These are phyloP conservation scores for Diplogelasinospora grovesii DNA, from an alignment of 495 filamentous ascomycete species.

Conservation along the genomic window DNA sequence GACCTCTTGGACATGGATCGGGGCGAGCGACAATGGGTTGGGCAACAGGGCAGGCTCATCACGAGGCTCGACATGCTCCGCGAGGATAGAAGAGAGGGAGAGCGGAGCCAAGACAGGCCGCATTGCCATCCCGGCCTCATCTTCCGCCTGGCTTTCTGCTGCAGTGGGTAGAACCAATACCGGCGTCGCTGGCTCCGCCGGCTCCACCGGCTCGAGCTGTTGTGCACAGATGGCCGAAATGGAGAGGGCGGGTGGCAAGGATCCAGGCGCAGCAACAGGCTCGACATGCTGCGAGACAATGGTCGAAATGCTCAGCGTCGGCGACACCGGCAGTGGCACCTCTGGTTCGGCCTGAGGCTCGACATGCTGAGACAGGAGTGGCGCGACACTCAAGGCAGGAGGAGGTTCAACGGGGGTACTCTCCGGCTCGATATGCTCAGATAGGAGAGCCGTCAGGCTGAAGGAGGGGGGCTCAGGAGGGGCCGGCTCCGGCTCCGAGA, in stretches of 20 bases:
- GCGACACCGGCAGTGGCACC: conserved; percentile 8
- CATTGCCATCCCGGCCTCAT: neutral
- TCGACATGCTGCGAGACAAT: conserved; percentile 23
- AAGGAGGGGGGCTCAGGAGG: conserved; percentile 11
- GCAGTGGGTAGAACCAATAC: conserved; percentile 9
- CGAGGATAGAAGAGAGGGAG: conserved; percentile 15
- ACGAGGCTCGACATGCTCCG: conserved; percentile 22
- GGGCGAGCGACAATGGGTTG: conserved; percentile 24
- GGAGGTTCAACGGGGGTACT: no score
- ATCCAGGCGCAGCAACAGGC: conserved; percentile 15
- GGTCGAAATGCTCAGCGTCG: conserved; percentile 21
- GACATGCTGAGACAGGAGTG: conserved; percentile 13
- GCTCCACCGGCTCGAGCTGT: conserved; percentile 17
- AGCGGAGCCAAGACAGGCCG: conserved; percentile 9
- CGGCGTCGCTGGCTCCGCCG: no score
- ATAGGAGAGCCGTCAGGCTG: conserved; percentile 18
- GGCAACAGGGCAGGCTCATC: conserved; percentile 14
- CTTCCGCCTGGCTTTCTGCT: conserved; percentile 3
- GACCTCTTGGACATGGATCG: conserved; percentile 24
- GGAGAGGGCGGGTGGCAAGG: conserved; percentile 7
- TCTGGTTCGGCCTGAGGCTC: conserved; percentile 22
- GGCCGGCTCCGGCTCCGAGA: conserved; percentile 13
- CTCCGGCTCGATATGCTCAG: conserved; percentile 24
- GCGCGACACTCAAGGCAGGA: conserved; percentile 8
- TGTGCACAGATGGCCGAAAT: conserved; percentile 17